Base-by-base conservation (phyloP, 176 grass and related monocot genomes). In the Paspalum vaginatum region DNA sequence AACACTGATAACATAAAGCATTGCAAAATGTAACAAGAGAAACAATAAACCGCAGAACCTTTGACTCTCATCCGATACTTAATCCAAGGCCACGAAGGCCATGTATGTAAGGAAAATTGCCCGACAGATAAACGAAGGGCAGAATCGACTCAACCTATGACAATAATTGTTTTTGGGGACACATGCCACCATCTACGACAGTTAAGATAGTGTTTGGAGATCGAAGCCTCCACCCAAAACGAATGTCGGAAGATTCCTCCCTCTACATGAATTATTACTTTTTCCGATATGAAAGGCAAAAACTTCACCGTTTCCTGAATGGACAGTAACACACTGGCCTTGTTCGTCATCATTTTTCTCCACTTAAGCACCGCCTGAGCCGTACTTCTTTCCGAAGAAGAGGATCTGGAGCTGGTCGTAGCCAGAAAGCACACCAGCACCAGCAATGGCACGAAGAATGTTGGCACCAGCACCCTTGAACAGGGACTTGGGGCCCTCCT, bases 381-480 rank as follows among this genome's bases (percentile, higher is more conserved):
- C 89, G 1, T 87, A 98, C 89, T 98, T 98, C 92, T 98, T 98
- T 20, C 95, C 95, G 0, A 98, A 91, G 87, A 98, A 89, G 84
- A 98, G 79, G 81, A 98, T 91, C 95, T 98, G 95, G 41, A 98
- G 83, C 85, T 98, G 93, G 74, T 98, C 95, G 0, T 98, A 98
- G 13, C 95, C 92, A 0, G 95, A 84, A 25, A 98, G 95, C 67
- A 98, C 95, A 88, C 95, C 95, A 43, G 95, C 95, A 72, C 95
- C 95, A 60, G 95, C 95, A 79, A 98, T 58, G 22, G 89, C 95
- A 85, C 95, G 95, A 50, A 98, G 92, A 68, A 98, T 92, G 79
- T 98, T 98, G 9, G 95, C 95, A 80, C 95, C 95, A 39, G 95
- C 95, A 66, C 95, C 95, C 92, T 98, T 98, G 90, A 94, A 98